Conservation (phyloP, 768 basidiomycete species). For the Mrakia frigida region DNA sequence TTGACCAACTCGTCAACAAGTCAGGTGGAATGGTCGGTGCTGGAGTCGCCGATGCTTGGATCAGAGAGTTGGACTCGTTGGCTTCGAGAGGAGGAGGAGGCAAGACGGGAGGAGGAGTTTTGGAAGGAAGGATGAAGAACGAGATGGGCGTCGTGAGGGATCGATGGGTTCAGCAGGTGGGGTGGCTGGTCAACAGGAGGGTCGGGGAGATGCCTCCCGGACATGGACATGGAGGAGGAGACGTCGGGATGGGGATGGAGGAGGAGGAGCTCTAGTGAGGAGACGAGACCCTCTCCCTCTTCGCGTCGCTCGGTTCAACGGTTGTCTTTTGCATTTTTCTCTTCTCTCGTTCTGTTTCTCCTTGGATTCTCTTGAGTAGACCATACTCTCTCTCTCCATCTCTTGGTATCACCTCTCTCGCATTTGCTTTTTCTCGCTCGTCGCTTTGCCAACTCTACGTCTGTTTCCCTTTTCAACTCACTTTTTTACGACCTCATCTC, state of each 20-base stretch:
- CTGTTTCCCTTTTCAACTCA: no score
- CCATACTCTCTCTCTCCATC: not conserved
- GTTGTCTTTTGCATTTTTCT: not conserved
- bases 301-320: not conserved
- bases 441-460: no score
- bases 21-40: slow-evolving; percentile 29
- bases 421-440: not conserved
- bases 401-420: not conserved
- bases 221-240: not conserved
- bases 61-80: slow-evolving; percentile 24
- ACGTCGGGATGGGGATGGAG: slow-evolving; percentile 22
- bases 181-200: slow-evolving; percentile 23
- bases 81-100: slow-evolving; percentile 1
- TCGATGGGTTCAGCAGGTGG: slow-evolving; percentile 18
- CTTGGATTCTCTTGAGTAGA: not conserved
- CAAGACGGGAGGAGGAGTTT: not conserved
- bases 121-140: slow-evolving; percentile 7
- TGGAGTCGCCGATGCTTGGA: slow-evolving; percentile 24
- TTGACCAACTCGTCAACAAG: slow-evolving; percentile 12
- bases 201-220: not conserved
- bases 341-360: no score
- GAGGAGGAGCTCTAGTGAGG: slow-evolving; percentile 16
- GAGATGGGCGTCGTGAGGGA: slow-evolving; percentile 25
- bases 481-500: no score
- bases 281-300: not conserved